phyloP scores from a whole-genome alignment of 139 green algal genomes.

The Tetradesmus obliquus region DNA sequence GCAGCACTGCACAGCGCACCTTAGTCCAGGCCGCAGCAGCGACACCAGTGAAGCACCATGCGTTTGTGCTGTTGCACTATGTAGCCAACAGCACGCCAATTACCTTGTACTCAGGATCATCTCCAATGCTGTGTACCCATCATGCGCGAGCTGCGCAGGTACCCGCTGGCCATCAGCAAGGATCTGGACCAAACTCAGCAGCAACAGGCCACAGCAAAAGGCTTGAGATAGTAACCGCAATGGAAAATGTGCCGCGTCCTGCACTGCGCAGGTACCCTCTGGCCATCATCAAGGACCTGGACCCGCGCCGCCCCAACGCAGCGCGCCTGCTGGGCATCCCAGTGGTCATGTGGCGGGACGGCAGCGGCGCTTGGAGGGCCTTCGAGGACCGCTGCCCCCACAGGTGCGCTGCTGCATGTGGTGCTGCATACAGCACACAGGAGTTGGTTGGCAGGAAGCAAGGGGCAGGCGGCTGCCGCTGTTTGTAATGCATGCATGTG shows the following conservation, averaged over 20 bases:
- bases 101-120: not conserved
- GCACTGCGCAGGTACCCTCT: slow-evolving; percentile 41
- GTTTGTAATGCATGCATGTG: not conserved
- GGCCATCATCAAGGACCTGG: slow-evolving; percentile 36
- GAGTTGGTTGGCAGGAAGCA: no score
- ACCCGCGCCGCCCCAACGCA: slow-evolving; percentile 23
- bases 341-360: slow-evolving; percentile 57
- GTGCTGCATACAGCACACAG: no score
- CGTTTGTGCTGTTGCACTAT: not conserved
- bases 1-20: not conserved
- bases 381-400: slow-evolving; percentile 61
- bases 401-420: slow-evolving; percentile 28
- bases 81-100: not conserved
- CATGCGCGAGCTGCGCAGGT: not conserved
- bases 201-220: not conserved
- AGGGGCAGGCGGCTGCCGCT: not conserved
- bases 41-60: not conserved
- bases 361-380: slow-evolving; percentile 42
- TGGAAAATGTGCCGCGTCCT: not conserved
- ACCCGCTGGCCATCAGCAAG: not conserved
- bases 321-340: slow-evolving; percentile 48
- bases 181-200: not conserved
- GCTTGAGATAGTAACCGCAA: not conserved
- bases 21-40: not conserved
- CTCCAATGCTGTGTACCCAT: not conserved